Conservation (phyloP, 2,329 filamentous ascomycete genomes). For the Aaosphaeria pasadenensis region DNA sequence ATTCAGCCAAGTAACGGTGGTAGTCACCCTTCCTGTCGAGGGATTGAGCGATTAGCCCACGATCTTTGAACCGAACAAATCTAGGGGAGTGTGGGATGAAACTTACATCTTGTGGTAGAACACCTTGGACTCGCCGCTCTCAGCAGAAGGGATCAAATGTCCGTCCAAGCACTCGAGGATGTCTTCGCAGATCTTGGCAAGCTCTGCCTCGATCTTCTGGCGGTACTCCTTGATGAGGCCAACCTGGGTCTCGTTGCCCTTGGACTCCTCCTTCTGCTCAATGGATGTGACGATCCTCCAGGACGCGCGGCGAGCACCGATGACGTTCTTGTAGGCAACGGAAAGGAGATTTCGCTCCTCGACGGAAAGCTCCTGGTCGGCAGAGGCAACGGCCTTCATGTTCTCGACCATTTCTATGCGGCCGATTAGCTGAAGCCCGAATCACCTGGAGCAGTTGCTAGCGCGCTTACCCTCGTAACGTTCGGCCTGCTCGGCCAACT, state of each 20-base stretch:
- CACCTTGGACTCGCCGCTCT: conserved; percentile 97
- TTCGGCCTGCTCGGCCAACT: conserved; percentile 99
- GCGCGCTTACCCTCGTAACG: conserved; percentile 84
- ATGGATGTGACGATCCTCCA: conserved; percentile 99
- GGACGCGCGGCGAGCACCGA: conserved; percentile 91
- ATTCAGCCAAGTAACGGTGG: conserved; percentile 98
- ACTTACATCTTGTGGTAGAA: conserved; percentile 99
- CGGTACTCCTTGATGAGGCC: conserved; percentile 95
- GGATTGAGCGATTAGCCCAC: conserved; percentile 11
- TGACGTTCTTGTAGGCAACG: conserved; percentile 99
- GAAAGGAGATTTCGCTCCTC: conserved; percentile 98
- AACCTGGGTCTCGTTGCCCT: conserved; percentile 92
- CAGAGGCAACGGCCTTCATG: conserved; percentile 97
- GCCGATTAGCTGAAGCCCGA: conserved; percentile 12
- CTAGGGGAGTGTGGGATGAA: not conserved
- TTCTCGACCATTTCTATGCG: conserved; percentile 95
- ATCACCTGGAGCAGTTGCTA: not conserved
- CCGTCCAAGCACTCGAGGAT: conserved; percentile 93
- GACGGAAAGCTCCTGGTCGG: conserved; percentile 64
- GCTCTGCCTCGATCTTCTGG: conserved; percentile 95
- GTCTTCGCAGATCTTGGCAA: conserved; percentile 96
- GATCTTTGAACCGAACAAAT: conserved; percentile 3
- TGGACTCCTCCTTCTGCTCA: conserved; percentile 99
- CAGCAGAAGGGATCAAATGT: conserved; percentile 89
- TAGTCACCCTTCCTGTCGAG: conserved; percentile 91